Evolutionary conservation across 192 early-diverging fungal genomes (phyloP), one percentile per base, ranked within the genome.

Genomic region (Podila minutissima): DNA sequence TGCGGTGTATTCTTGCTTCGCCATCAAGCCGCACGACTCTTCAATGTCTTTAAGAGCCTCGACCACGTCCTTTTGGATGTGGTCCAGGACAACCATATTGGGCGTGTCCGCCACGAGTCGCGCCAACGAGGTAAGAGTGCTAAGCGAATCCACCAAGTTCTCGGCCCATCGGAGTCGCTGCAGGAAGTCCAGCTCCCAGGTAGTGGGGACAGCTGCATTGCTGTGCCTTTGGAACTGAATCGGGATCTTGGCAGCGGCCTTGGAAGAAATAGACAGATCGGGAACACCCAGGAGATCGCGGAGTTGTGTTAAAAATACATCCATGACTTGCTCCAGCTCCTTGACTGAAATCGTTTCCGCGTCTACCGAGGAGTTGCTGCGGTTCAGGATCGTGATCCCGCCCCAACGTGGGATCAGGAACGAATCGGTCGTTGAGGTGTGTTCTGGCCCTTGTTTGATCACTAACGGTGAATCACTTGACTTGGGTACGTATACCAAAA

Each of bases 391-490:
- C 5, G 85, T 75, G 35, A 97, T 86, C n/a, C 97, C 98, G 33
- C 98, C 98, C 97, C 97, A 99, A 26, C 94, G 93, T 46, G 96
- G 95, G 51, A 98, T 92, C 32, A 97, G 69, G 72, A 98, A 99
- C 4, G 96, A 94, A 72, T 97, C 96, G 62, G 82, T 73, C 37
- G 41, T 62, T 20, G 72, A 67, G 19, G 67, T 46, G n/a, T 57
- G 59, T 83, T 88, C 88, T 75, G 91, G 83, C 13, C 81, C 61
- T 71, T 87, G 83, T 37, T 88, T 85, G 49, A 98, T 89, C 35
- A 86, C 83, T 24, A 98, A 74, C 6, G 98, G 96, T 49, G 86
- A 90, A 57, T 91, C 86, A 0, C 84, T 65, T 9, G 82, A 62
- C 15, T 89, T 74, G 0, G 98, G 98, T 19, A 97, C 86, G 83